Percentiles rank a stretch among this genome's conserved stretches.
These are phyloP conservation scores for Maudiozyma serrabonitensis DNA, from an alignment of 805 yeast genomes.

Conservation along the genomic window DNA sequence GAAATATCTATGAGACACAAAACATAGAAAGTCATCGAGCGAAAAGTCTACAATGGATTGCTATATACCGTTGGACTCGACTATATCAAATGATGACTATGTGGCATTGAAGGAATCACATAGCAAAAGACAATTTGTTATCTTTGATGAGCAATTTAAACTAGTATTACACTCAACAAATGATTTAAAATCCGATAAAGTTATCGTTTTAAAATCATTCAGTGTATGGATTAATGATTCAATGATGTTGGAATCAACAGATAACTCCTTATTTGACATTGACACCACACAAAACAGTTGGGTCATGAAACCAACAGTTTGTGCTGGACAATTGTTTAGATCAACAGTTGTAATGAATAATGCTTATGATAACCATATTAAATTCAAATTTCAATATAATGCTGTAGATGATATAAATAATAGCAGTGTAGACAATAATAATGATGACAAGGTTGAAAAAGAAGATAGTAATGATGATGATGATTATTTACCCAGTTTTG, in stretches of 20 bases:
- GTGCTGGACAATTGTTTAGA: conserved; percentile 16
- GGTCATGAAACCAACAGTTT: conserved; percentile 13
- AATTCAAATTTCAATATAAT: conserved; percentile 5
- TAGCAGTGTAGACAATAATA: background rate
- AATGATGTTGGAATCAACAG: conserved; percentile 9
- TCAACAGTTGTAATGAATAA: conserved; percentile 28
- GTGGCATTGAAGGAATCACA: conserved; percentile 10
- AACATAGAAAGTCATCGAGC: too few species aligned
- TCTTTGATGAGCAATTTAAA: conserved; percentile 25
- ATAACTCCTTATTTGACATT: conserved; percentile 3
- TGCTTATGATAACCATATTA: conserved; percentile 24
- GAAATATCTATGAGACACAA: too few species aligned
- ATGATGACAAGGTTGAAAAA: background rate
- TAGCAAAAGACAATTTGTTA: conserved; percentile 15
- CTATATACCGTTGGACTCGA: conserved; percentile 13
- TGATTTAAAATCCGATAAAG: too few species aligned
- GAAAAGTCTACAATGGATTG: conserved; percentile 12
- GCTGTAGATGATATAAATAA: background rate
- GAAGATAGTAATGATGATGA: conserved; percentile 7
- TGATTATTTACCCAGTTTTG: conserved; percentile 19
- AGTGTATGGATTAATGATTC: conserved; percentile 25
- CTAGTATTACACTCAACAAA: conserved; percentile 2
- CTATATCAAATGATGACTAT: conserved; percentile 3
- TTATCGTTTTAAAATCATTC: conserved; percentile 2
- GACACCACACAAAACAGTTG: conserved; percentile 6